These are phyloP conservation scores for Puccinia polysora DNA, from an alignment of 1,284 basidiomycete genomes.

Conservation along the genomic window DNA sequence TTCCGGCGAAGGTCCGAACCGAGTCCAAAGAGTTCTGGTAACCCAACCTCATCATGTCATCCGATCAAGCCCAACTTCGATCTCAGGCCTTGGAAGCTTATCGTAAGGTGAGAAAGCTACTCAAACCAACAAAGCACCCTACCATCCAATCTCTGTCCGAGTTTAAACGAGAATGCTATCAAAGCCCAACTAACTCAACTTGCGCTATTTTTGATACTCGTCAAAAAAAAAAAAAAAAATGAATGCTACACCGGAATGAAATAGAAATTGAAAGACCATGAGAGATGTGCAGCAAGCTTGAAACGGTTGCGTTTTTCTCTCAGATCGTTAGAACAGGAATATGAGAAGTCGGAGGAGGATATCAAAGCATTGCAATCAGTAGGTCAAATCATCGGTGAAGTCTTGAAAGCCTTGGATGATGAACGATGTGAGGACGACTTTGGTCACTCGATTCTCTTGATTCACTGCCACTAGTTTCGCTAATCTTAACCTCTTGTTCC, in stretches of 20 bases:
- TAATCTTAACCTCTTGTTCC: too few species aligned
- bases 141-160: too few species aligned
- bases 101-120: slow-evolving; percentile 25
- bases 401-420: slow-evolving; percentile 96
- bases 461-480: slow-evolving; percentile 10
- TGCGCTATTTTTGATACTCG: too few species aligned
- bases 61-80: slow-evolving; percentile 25
- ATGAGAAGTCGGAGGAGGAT: slow-evolving; percentile 94
- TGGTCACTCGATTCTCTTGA: not conserved
- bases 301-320: slow-evolving; percentile 37
- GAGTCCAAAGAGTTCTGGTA: not conserved
- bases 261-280: slow-evolving; percentile 42
- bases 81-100: slow-evolving; percentile 33
- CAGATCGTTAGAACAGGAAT: slow-evolving; percentile 68
- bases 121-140: too few species aligned
- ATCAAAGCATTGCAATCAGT: slow-evolving; percentile 99
- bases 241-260: too few species aligned
- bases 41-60: slow-evolving; percentile 18
- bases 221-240: too few species aligned
- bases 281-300: slow-evolving; percentile 29
- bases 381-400: slow-evolving; percentile 98
- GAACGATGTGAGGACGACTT: slow-evolving; percentile 71
- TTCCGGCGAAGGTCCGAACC: too few species aligned
- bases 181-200: too few species aligned
- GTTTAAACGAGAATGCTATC: too few species aligned